phyloP scores from a whole-genome alignment of 2,329 filamentous ascomycete species.

The Shiraia sp. region DNA sequence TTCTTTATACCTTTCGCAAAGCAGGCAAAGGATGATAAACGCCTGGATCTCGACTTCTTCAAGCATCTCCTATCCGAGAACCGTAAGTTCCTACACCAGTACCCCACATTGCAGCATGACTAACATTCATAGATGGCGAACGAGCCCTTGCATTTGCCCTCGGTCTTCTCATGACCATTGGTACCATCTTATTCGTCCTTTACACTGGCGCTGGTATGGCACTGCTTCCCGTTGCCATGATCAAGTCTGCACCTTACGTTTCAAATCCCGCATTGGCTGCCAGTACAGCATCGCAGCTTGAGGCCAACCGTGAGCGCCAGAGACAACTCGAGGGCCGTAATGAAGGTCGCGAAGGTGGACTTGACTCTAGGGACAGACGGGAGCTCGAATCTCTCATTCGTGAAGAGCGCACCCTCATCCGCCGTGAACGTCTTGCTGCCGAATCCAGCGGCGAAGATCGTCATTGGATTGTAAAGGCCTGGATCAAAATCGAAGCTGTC shows the following conservation, averaged over 20 bases:
- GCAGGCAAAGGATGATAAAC: slow-evolving; percentile 61
- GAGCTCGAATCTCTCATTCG: slow-evolving; percentile 85
- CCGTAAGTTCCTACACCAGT: slow-evolving; percentile 53
- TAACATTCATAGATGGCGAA: slow-evolving; percentile 68
- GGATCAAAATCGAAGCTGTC: slow-evolving; percentile 79
- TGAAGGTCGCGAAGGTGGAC: slow-evolving; percentile 70
- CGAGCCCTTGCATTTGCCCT: slow-evolving; percentile 88
- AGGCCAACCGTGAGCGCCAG: slow-evolving; percentile 88
- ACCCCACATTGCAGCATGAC: slow-evolving; percentile 6
- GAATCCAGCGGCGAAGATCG: slow-evolving; percentile 80
- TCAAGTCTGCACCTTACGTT: slow-evolving; percentile 86
- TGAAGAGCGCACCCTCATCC: slow-evolving; percentile 89
- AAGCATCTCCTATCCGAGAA: slow-evolving; percentile 81
- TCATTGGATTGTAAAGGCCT: slow-evolving; percentile 71
- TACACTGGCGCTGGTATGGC: slow-evolving; percentile 91
- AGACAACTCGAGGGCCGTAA: slow-evolving; percentile 87
- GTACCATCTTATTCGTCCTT: slow-evolving; percentile 81
- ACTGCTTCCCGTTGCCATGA: slow-evolving; percentile 83
- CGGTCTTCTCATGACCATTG: slow-evolving; percentile 84
- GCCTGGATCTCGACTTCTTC: slow-evolving; percentile 89
- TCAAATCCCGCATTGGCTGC: slow-evolving; percentile 79
- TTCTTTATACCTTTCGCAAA: slow-evolving; percentile 89
- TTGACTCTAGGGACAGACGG: slow-evolving; percentile 83
- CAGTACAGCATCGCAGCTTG: slow-evolving; percentile 77
- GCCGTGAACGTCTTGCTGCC: slow-evolving; percentile 83